phyloP scores from a whole-genome alignment of 2,329 filamentous ascomycete species.

The Ploettnerulaceae sp. region DNA sequence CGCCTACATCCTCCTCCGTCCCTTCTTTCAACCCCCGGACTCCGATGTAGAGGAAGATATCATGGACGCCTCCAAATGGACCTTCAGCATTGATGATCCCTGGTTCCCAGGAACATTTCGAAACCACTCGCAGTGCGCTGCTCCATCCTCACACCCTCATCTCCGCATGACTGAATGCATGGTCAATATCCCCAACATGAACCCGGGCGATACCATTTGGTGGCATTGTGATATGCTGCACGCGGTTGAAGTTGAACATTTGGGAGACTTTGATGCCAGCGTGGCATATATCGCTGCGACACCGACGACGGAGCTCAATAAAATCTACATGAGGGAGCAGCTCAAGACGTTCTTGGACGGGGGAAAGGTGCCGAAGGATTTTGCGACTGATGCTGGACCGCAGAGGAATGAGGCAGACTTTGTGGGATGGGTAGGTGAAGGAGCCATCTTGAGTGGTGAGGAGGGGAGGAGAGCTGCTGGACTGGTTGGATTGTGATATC shows the following conservation, averaged over 20 bases:
- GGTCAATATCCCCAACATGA: conserved; percentile 36
- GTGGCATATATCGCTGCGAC: conserved; percentile 37
- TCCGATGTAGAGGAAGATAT: conserved; percentile 26
- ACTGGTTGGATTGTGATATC: conserved; percentile 5
- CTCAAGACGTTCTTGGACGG: conserved; percentile 29
- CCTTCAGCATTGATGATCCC: conserved; percentile 30
- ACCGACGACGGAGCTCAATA: conserved; percentile 34
- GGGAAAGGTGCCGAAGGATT: conserved; percentile 4
- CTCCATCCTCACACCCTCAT: conserved; percentile 37
- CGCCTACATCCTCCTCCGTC: conserved; percentile 40
- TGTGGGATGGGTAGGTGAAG: conserved; percentile 4
- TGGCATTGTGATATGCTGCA: conserved; percentile 40
- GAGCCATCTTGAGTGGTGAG: conserved; percentile 8
- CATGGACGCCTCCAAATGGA: conserved; percentile 38
- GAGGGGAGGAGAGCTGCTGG: conserved; percentile 9
- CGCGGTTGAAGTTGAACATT: conserved; percentile 38
- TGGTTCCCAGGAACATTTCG: conserved; percentile 39
- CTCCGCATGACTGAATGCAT: conserved; percentile 37
- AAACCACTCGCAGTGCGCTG: conserved; percentile 35
- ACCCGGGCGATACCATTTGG: conserved; percentile 39
- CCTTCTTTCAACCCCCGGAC: conserved; percentile 38
- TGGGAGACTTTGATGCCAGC: conserved; percentile 33
- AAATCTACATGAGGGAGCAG: conserved; percentile 31
- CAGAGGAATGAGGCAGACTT: background rate
- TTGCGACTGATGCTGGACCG: background rate